These are phyloP conservation scores for Leccinellum albellum DNA, from an alignment of 768 basidiomycete species.

Conservation along the genomic window DNA sequence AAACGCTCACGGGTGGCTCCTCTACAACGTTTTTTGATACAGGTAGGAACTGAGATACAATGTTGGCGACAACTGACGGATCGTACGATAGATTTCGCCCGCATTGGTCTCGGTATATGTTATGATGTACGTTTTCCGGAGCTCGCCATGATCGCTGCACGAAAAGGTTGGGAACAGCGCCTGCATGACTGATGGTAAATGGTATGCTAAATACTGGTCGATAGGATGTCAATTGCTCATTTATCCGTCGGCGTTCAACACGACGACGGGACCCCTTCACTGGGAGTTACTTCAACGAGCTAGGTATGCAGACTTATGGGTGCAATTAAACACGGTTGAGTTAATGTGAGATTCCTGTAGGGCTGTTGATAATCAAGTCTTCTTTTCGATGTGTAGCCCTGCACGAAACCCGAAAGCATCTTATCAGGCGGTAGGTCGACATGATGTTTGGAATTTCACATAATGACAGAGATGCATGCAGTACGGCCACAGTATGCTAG, in stretches of 20 bases:
- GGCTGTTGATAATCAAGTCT: slow-evolving; percentile 97
- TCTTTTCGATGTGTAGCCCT: slow-evolving; percentile 92
- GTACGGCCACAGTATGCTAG: slow-evolving; percentile 90
- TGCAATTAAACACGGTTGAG: not conserved
- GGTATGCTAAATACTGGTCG: slow-evolving; percentile 1
- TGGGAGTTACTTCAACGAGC: slow-evolving; percentile 91
- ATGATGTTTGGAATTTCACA: not conserved
- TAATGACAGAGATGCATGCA: slow-evolving; percentile 25
- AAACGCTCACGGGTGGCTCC: slow-evolving; percentile 76
- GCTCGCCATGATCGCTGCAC: slow-evolving; percentile 84
- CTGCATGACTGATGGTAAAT: not conserved
- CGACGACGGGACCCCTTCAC: slow-evolving; percentile 91
- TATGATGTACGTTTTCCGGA: slow-evolving; percentile 97
- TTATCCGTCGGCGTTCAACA: slow-evolving; percentile 94
- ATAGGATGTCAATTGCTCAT: slow-evolving; percentile 83
- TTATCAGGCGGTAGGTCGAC: slow-evolving; percentile 77
- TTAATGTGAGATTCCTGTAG: slow-evolving; percentile 38
- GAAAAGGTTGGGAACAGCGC: slow-evolving; percentile 55
- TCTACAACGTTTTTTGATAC: slow-evolving; percentile 82
- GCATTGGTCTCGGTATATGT: slow-evolving; percentile 93
- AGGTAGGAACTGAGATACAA: slow-evolving; percentile 42
- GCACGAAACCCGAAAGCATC: slow-evolving; percentile 77
- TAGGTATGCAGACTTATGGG: slow-evolving; percentile 42
- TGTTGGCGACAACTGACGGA: not conserved
- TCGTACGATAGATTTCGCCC: slow-evolving; percentile 77